These are phyloP conservation scores for Haplosporangium gracile DNA, from an alignment of 192 early-diverging fungal genomes.

Conservation along the genomic window DNA sequence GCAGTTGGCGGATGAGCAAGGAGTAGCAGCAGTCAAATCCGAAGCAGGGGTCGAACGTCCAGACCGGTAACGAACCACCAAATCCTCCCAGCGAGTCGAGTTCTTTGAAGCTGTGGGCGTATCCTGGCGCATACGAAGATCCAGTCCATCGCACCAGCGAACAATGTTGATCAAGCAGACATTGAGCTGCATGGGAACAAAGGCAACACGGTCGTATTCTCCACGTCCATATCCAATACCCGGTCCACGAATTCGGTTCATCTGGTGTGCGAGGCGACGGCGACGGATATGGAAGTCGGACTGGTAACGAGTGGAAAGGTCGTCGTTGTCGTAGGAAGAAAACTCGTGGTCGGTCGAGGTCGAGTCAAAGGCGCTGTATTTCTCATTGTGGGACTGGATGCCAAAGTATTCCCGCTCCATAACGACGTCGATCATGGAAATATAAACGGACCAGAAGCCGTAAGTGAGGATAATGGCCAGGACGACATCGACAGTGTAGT, in stretches of 20 bases:
- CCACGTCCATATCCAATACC: conserved; percentile 54
- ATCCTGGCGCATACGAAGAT: conserved; percentile 44
- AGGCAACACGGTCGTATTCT: conserved; percentile 54
- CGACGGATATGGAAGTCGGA: not conserved
- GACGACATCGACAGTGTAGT: conserved; percentile 61
- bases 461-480: conserved; percentile 67
- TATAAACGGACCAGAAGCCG: conserved; percentile 67
- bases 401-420: conserved; percentile 59
- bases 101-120: not conserved
- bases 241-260: conserved; percentile 47
- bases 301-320: not conserved
- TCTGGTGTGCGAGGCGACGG: conserved; percentile 19
- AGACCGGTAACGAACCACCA: conserved; percentile 29
- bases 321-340: conserved; percentile 8
- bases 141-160: conserved; percentile 61
- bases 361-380: conserved; percentile 33
- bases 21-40: not conserved
- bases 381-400: conserved; percentile 40
- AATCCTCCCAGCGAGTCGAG: conserved; percentile 38
- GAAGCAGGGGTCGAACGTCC: not conserved
- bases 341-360: conserved; percentile 25
- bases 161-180: conserved; percentile 38
- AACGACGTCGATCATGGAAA: conserved; percentile 55
- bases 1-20: conserved; percentile 2
- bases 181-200: conserved; percentile 58